Base-by-base conservation (phyloP, 495 filamentous ascomycete genomes). In the Jackrogersella minutella region DNA sequence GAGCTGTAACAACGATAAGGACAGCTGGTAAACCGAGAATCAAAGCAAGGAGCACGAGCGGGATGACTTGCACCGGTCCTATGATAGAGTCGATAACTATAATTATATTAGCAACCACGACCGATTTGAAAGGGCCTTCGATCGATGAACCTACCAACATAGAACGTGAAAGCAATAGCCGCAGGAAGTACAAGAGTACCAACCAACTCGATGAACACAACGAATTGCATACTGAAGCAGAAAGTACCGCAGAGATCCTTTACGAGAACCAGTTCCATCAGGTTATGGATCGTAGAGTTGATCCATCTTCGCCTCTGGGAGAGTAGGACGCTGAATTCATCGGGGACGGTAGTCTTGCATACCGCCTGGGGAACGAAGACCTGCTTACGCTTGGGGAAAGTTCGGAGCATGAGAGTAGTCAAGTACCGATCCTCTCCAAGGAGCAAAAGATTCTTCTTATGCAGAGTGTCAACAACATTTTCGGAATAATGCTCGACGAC, bases 181-280 rank as follows among this genome's bases (percentile, higher is more conserved):
- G 95, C 96, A 0, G 95, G 96, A 2, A 99, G 81, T 10, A 99
- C 96, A 41, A 98, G 82, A 0, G 96, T 98, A 44, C 96, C 96
- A 47, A 98, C 85, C 40, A 99, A 84, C 74, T 99, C 95, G 72
- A 99, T 93, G 77, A 93, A 96, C 58, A 99, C 90, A 54, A 98
- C 90, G 73, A 98, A 98, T 76, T 99, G 96, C 96, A 99, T 99
- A 79, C 91, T 96, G 82, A 99, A 99, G 84, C 96, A 99, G 81
- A 99, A 99, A 0, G 96, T 99, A 47, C 96, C 96, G 73, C 96
- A 99, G 4, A 99, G 85, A 81, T 99, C 96, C 50, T 93, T 85
- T 22, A 99, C 96, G 5, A 98, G 86, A 24, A 97, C 91, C 16
- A 99, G 86, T 77, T 99, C 96, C 88, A 99, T 96, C 40, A 98